Conservation (phyloP, 768 basidiomycete genomes). For the Tricholoma matsutake region DNA sequence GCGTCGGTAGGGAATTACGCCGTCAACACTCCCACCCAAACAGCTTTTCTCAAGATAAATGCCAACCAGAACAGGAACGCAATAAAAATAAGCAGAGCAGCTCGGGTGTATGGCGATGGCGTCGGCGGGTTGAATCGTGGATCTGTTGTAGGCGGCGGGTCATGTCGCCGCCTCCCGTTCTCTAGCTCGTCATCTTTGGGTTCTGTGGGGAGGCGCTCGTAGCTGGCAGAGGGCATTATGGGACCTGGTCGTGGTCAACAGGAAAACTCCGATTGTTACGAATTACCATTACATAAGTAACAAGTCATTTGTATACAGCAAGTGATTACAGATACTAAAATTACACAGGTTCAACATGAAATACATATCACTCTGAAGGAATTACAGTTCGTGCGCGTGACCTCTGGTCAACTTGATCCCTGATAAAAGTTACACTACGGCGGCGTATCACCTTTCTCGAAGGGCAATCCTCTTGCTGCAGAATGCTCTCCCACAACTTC, state of each 20-base stretch:
- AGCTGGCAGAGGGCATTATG: conserved; percentile 10
- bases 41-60: conserved; percentile 27
- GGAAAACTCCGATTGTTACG: background rate
- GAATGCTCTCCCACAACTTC: background rate
- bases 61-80: conserved; percentile 44
- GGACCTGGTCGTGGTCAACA: background rate
- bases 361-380: no score
- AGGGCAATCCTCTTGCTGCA: background rate
- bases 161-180: conserved; percentile 3
- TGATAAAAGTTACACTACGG: no score
- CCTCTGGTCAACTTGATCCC: no score
- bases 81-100: conserved; percentile 39
- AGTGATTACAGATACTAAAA: background rate
- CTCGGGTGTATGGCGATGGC: conserved; percentile 46
- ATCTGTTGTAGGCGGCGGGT: conserved; percentile 22
- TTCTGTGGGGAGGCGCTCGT: conserved; percentile 13
- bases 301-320: no score
- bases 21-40: conserved; percentile 20
- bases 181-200: conserved; percentile 4
- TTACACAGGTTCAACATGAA: no score
- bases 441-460: background rate
- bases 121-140: conserved; percentile 36
- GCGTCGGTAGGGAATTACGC: conserved; percentile 13
- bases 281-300: background rate
- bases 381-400: no score